Evolutionary conservation across 1,139 yeast species (phyloP), one percentile per base, ranked within the genome.

Genomic region (Yamadazyma mexicana): DNA sequence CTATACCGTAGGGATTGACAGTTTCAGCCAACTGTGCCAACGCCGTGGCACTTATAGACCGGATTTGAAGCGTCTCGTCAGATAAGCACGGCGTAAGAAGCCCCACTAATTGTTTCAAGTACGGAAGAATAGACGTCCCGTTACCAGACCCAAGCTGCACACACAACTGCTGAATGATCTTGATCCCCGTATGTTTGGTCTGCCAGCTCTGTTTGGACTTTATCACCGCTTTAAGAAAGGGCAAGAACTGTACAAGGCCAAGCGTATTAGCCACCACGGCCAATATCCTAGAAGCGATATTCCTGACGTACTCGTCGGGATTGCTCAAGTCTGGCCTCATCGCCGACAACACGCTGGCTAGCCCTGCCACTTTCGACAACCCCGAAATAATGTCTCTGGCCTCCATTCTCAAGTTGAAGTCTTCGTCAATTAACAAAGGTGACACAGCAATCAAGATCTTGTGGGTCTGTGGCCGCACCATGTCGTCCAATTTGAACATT

Each of bases 1-100:
- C 97, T 41, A 87, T 84, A 35, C 98, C 98, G 61, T 85, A 88
- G 0, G 98, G 98, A 17, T 79, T 72, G 1, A 91, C 80, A n/a
- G 86, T 83, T 35, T 87, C 94, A 0, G 98, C 98, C 27, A 92
- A 60, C 5, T 83, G 78, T 0, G 94, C 70, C 1, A 91, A 53
- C 0, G 96, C 81, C 25, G 74, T 64, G 0, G 96, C 96, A 0
- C 95, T 72, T 8, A 82, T 73, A 3, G 77, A 76, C 39, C 94
- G 66, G 0, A 88, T 87, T 40, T 79, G 81, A 14, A 79, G 58
- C 39, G 81, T 80, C 39, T 85, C 89, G 58, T 91, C 98, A 0
- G 69, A 64, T n/a, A 92, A 56, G 0, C 84, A 78, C 1, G 76
- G 77, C 1, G 67, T 62, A 17, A 88, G 62, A 40, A 89, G 79